These are phyloP conservation scores for Setomelanomma holmii DNA, from an alignment of 2,329 filamentous ascomycete genomes.

Conservation along the genomic window DNA sequence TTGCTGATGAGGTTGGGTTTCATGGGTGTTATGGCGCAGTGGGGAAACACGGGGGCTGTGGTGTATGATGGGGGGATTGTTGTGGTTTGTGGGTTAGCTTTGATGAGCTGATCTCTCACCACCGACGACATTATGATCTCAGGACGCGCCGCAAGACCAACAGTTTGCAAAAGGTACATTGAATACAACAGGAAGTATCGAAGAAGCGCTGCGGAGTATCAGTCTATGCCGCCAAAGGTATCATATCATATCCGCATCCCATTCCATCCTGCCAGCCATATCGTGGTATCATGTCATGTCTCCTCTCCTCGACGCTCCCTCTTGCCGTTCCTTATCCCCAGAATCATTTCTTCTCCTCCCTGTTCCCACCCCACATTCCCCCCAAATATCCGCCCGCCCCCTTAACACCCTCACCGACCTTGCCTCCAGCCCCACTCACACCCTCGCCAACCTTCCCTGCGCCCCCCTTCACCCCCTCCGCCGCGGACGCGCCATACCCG, in stretches of 20 bases:
- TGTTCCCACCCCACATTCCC: constrained; percentile 30
- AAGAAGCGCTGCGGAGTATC: neutral
- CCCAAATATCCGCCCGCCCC: constrained; percentile 34
- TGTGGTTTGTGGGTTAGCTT: constrained; percentile 9
- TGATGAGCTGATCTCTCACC: constrained; percentile 8
- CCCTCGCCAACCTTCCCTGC: constrained; percentile 28
- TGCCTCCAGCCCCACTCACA: constrained; percentile 33
- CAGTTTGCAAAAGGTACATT: neutral
- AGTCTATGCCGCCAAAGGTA: constrained; percentile 1
- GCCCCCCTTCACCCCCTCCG: constrained; percentile 41
- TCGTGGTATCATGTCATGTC: constrained; percentile 3
- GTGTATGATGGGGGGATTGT: constrained; percentile 24
- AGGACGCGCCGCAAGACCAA: neutral
- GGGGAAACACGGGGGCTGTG: constrained; percentile 12
- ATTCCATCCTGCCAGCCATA: neutral
- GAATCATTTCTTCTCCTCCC: constrained; percentile 26
- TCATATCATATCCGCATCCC: neutral
- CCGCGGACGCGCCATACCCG: constrained; percentile 40
- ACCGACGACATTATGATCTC: neutral
- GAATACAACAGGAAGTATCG: neutral
- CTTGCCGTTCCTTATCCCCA: neutral
- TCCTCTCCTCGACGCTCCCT: neutral
- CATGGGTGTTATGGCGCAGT: constrained; percentile 8
- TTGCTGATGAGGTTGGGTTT: constrained; percentile 10
- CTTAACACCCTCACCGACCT: constrained; percentile 34